Base-by-base conservation (phyloP, 257 asterid species). In the Nicotiana attenuata region DNA sequence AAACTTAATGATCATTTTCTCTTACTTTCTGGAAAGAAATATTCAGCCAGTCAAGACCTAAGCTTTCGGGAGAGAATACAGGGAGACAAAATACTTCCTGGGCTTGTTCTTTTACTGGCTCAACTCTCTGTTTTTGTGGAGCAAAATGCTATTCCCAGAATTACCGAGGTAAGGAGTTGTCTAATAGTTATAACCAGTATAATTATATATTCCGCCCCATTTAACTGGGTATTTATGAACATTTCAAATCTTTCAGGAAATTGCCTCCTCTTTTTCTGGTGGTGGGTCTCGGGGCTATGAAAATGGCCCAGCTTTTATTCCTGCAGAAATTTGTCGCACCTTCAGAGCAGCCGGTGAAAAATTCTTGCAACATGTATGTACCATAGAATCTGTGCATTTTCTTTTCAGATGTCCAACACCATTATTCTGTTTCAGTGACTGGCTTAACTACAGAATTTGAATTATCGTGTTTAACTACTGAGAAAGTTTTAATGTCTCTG, bases 61-160 rank as follows among this genome's bases (percentile, higher is more conserved):
- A 85, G 82, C 87, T 83, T 89, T 84, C 83, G 87, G 7, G 94
- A 90, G 84, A 88, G 88, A 81, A 84, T 86, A 76, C 89, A 85
- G 67, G 87, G 89, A 35, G 97, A 91, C 84, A 94, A 90, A 86
- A 85, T 91, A 81, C 89, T 87, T 85, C 92, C 99, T 52, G 99
- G 95, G 79, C 93, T 90, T 90, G 97, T 96, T 87, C 97, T 96
- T 86, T 92, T 94, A 85, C 90, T 96, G 52, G 92, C 97, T 61
- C 93, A 89, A 77, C 88, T 96, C 53, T 85, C 97, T 80, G 81
- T 91, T 84, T 94, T 82, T 87, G 86, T 93, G 71, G 99, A 92
- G 87, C 95, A 91, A 86, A 94, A 83, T 82, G 97, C 93, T 81
- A 82, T 96, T 85, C 96, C 97, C 59, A 89, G 93, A 92, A 85